Conservation (phyloP, 495 filamentous ascomycete species). For the Hyphodiscus hymeniophilus region DNA sequence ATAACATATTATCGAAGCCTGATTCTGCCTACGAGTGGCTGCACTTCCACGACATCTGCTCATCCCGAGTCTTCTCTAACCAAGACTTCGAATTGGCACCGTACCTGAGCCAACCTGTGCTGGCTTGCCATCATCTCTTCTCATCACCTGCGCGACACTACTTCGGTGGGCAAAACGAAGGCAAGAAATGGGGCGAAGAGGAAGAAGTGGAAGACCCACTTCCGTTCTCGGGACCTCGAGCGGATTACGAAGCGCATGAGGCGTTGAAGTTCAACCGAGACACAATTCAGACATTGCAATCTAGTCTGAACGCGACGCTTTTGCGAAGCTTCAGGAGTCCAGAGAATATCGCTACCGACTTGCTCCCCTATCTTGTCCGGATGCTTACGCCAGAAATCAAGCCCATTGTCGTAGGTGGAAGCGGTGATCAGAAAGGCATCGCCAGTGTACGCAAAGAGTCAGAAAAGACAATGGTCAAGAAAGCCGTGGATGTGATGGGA, state of each 20-base stretch:
- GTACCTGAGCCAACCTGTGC: slow-evolving; percentile 75
- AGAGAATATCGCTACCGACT: slow-evolving; percentile 66
- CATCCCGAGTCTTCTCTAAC: slow-evolving; percentile 57
- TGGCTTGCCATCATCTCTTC: slow-evolving; percentile 91
- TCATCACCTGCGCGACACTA: slow-evolving; percentile 43
- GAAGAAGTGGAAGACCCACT: slow-evolving; percentile 45
- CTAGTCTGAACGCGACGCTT: slow-evolving; percentile 51
- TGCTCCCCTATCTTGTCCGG: slow-evolving; percentile 72
- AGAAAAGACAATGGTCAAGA: slow-evolving; percentile 70
- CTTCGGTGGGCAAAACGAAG: slow-evolving; percentile 27
- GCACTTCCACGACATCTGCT: slow-evolving; percentile 81
- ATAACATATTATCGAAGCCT: slow-evolving; percentile 83
- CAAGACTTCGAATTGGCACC: slow-evolving; percentile 86
- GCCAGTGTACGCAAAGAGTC: slow-evolving; percentile 79
- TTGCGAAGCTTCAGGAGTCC: slow-evolving; percentile 67
- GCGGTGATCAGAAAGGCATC: slow-evolving; percentile 52
- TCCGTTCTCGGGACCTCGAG: slow-evolving; percentile 72
- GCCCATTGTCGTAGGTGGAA: slow-evolving; percentile 79
- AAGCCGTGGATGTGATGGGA: slow-evolving; percentile 71
- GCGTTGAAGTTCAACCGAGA: slow-evolving; percentile 57
- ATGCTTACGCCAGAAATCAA: slow-evolving; percentile 86
- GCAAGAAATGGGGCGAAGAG: slow-evolving; percentile 38
- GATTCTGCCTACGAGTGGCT: slow-evolving; percentile 87
- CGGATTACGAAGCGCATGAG: slow-evolving; percentile 73
- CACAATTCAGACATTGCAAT: slow-evolving; percentile 42